phyloP scores from a whole-genome alignment of 1,139 yeast genomes.

The Candida labiduridarum region DNA sequence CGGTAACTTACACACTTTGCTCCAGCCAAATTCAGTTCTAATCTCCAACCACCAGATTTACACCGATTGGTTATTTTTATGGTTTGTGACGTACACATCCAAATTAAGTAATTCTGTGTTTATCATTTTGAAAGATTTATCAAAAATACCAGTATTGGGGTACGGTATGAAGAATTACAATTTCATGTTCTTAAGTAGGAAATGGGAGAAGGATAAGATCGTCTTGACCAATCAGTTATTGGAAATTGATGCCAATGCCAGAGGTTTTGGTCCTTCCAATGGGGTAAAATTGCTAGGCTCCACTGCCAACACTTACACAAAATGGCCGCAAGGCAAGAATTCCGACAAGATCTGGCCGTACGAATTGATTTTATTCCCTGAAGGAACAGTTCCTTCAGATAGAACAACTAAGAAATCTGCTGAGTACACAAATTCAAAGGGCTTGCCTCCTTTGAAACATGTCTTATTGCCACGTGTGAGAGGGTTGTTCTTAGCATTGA shows the following conservation, averaged over 20 bases:
- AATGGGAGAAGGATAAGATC: constrained; percentile 78
- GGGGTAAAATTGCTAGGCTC: constrained; percentile 43
- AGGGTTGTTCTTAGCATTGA: constrained; percentile 72
- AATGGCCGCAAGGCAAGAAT: constrained; percentile 43
- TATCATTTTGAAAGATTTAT: constrained; percentile 77
- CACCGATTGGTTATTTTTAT: constrained; percentile 90
- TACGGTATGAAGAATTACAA: constrained; percentile 82
- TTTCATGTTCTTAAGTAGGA: constrained; percentile 79
- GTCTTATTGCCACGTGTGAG: constrained; percentile 79
- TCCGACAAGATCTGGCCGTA: constrained; percentile 45
- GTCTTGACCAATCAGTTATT: constrained; percentile 58
- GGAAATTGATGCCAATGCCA: constrained; percentile 55
- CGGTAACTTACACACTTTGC: constrained; percentile 31
- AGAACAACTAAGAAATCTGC: constrained; percentile 63
- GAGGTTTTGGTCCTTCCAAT: constrained; percentile 54
- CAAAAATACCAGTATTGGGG: constrained; percentile 76
- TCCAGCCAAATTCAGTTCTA: constrained; percentile 58
- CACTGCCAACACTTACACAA: constrained; percentile 19
- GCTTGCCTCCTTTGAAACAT: constrained; percentile 54
- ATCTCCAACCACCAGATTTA: constrained; percentile 91
- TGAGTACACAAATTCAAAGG: constrained; percentile 56
- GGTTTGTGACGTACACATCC: constrained; percentile 84
- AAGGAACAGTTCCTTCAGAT: constrained; percentile 84
- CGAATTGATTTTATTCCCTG: constrained; percentile 78
- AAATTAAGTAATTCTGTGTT: constrained; percentile 65